These are phyloP conservation scores for Cordyceps cicadae DNA, from an alignment of 2,329 filamentous ascomycete genomes.

Conservation along the genomic window DNA sequence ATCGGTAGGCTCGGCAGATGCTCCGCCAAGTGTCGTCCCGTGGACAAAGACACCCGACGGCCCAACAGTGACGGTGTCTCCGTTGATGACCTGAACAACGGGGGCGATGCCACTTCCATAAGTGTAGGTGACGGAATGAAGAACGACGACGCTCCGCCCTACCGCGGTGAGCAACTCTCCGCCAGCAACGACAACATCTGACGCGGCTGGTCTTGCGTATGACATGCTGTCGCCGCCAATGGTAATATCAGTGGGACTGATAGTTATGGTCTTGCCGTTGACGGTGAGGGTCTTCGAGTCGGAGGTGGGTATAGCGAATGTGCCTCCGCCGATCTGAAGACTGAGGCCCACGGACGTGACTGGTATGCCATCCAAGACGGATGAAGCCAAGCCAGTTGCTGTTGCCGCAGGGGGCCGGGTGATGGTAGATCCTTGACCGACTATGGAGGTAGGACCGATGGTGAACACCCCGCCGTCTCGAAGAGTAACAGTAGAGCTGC, in stretches of 20 bases:
- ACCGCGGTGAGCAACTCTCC: slow-evolving; percentile 39
- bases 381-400: slow-evolving; percentile 22
- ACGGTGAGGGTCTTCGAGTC: slow-evolving; percentile 27
- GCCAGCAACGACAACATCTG: slow-evolving; percentile 38
- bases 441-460: slow-evolving; percentile 37
- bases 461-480: slow-evolving; percentile 35
- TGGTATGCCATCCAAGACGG: slow-evolving; percentile 30
- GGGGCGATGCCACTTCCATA: slow-evolving; percentile 31
- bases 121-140: slow-evolving; percentile 36
- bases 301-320: slow-evolving; percentile 31
- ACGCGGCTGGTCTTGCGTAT: slow-evolving; percentile 25
- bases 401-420: slow-evolving; percentile 29
- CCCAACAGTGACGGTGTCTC: slow-evolving; percentile 43
- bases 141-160: slow-evolving; percentile 32
- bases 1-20: slow-evolving; percentile 24
- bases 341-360: slow-evolving; percentile 34
- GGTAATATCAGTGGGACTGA: slow-evolving; percentile 27
- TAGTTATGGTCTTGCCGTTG: slow-evolving; percentile 24
- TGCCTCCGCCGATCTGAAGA: slow-evolving; percentile 34
- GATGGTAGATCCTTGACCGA: slow-evolving; percentile 37
- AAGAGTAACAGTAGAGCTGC: slow-evolving; percentile 35
- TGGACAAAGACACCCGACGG: slow-evolving; percentile 34
- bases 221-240: slow-evolving; percentile 30
- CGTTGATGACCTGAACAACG: slow-evolving; percentile 35
- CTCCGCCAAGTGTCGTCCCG: slow-evolving; percentile 36